Evolutionary conservation across 805 yeast species (phyloP), one percentile per base, ranked within the genome.

Genomic region (Yamadazyma sp.): DNA sequence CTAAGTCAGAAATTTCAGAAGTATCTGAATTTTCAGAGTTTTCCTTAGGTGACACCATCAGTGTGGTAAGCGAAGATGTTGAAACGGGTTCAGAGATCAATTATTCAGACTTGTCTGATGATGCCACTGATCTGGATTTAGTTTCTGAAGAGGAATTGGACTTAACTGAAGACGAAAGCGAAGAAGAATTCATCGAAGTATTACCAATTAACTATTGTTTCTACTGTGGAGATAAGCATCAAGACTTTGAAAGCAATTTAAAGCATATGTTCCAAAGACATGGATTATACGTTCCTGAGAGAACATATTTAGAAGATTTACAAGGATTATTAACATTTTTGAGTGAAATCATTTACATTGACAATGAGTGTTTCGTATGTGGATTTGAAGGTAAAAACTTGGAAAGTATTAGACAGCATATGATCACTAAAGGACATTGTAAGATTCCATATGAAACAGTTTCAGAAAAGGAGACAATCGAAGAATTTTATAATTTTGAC

Each of bases 81-180:
- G 80, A 74, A 35, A 69, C 78, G 1, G 73, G 67, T 0, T 75
- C 80, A 3, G 82, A 76, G 39, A 55, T 69, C 29, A 73, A 67
- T 30, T 65, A 56, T 38, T 62, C 70, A 3, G 58, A 61, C 33
- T 55, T 36, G 22, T 43, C 46, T 12, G 53, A 31, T 5, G 18
- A 19, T 7, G 21, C 7, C 4, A 5, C 15, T 10, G 35, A 32
- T 13, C 11, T 11, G 5, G 27, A 50, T 32, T 25, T 38, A 14
- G 48, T 51, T 36, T 52, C 45, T 7, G 62, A 62, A 16, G 61
- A 60, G 24, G 71, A 56, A 7, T 59, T 41, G 11, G 40, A 36
- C n/a, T 55, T 46, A n/a, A 30, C 27, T 15, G 45, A 36, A 12
- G 26, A 25, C 8, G 41, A 42, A 13, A 31, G 41, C 4, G 52